Evolutionary conservation across 2,329 filamentous ascomycete species (phyloP).

Genomic region (Colletotrichum tanaceti): DNA sequence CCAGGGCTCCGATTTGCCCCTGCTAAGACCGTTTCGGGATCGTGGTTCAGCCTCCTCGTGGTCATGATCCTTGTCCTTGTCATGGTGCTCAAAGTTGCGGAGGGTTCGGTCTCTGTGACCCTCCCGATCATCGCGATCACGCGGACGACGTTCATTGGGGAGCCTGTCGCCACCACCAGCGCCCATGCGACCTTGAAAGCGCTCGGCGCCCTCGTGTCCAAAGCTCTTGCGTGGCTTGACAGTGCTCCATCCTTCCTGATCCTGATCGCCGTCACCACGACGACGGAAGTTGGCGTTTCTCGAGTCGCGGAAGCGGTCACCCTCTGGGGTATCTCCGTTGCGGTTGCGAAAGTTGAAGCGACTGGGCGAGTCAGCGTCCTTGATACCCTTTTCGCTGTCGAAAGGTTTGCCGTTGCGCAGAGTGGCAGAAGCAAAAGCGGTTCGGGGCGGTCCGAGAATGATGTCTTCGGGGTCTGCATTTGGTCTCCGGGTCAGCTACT

Average conservation of each 20-base stretch:
- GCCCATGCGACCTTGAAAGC: conserved; percentile 75
- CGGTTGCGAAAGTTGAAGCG: conserved; percentile 70
- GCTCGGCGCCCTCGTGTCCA: conserved; percentile 77
- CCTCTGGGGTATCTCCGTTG: conserved; percentile 62
- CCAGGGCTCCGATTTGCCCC: conserved; percentile 80
- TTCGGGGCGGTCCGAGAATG: conserved; percentile 85
- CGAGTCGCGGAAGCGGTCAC: conserved; percentile 62
- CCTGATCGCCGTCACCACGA: conserved; percentile 67
- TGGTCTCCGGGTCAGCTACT: conserved; percentile 46
- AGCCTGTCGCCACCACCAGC: conserved; percentile 60
- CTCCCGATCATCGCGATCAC: conserved; percentile 69
- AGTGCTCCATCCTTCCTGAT: conserved; percentile 79
- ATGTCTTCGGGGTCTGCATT: conserved; percentile 78
- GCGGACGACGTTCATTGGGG: conserved; percentile 56
- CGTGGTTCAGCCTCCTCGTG: conserved; percentile 63
- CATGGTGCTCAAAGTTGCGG: conserved; percentile 64
- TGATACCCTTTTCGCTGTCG: conserved; percentile 65
- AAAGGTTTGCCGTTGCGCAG: conserved; percentile 60
- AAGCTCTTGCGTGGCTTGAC: conserved; percentile 81
- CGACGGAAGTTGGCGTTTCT: conserved; percentile 62
- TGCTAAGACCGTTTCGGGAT: conserved; percentile 72
- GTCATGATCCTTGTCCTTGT: conserved; percentile 62
- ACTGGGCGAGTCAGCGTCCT: conserved; percentile 64
- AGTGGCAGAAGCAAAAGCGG: conserved; percentile 81
- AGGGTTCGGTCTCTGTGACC: conserved; percentile 59